These are phyloP conservation scores for Fusarium metavorans DNA, from an alignment of 2,329 filamentous ascomycete species.

Conservation along the genomic window DNA sequence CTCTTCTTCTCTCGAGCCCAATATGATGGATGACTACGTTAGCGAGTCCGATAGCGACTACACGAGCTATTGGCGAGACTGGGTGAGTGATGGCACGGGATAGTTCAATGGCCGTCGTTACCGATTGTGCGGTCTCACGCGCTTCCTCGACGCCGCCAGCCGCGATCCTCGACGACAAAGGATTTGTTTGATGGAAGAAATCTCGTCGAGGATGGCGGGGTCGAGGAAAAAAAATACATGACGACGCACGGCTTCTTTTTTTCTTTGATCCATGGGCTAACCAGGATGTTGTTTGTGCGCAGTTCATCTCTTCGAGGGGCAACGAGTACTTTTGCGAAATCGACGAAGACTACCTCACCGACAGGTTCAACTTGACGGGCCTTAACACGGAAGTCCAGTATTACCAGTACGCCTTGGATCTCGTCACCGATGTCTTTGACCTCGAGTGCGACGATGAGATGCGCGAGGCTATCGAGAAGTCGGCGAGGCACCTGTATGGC, in stretches of 20 bases:
- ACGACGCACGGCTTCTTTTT: slow-evolving; percentile 8
- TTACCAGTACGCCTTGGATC: slow-evolving; percentile 97
- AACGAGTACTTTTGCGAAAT: slow-evolving; percentile 99
- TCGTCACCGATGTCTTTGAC: slow-evolving; percentile 98
- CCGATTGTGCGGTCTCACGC: slow-evolving; percentile 10
- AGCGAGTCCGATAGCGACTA: slow-evolving; percentile 99
- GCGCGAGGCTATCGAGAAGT: slow-evolving; percentile 98
- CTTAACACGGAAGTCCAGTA: slow-evolving; percentile 98
- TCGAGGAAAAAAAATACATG: background rate
- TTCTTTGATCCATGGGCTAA: slow-evolving; percentile 28
- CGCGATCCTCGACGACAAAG: background rate
- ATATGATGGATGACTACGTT: slow-evolving; percentile 93
- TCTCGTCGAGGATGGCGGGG: slow-evolving; percentile 14
- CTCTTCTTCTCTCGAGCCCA: slow-evolving; percentile 22
- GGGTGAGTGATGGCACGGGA: slow-evolving; percentile 73
- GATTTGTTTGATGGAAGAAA: background rate
- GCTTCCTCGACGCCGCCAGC: background rate
- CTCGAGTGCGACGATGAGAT: slow-evolving; percentile 99
- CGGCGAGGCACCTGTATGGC: slow-evolving; percentile 93
- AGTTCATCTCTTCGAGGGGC: slow-evolving; percentile 98
- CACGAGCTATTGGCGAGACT: slow-evolving; percentile 99
- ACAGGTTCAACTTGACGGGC: slow-evolving; percentile 97
- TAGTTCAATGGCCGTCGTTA: background rate
- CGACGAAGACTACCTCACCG: slow-evolving; percentile 97
- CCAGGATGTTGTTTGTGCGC: slow-evolving; percentile 18